phyloP scores from a whole-genome alignment of 208 protist genomes.

The Novymonas esmeraldas region DNA sequence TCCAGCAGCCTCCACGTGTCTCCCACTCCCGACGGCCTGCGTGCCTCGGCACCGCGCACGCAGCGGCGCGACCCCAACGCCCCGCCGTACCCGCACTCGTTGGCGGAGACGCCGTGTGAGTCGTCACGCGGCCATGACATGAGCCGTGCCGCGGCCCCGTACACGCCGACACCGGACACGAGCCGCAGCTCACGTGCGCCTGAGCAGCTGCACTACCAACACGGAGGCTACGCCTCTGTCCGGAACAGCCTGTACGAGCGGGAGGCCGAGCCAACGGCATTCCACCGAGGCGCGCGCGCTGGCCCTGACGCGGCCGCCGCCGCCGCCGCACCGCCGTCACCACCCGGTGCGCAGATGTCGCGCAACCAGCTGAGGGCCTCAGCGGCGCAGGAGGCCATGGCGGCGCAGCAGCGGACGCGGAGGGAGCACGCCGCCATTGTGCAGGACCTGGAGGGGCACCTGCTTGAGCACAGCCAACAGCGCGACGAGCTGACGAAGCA shows the following conservation, averaged over 20 bases:
- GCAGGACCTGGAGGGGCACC: constrained; percentile 53
- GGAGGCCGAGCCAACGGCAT: neutral
- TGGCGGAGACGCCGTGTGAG: neutral
- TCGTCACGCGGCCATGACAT: neutral
- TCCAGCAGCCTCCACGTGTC: neutral
- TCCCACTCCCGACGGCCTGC: neutral
- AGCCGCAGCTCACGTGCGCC: constrained; percentile 2
- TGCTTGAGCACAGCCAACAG: constrained; percentile 52
- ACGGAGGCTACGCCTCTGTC: constrained; percentile 3
- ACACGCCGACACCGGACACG: neutral
- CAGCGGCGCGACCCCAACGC: constrained; percentile 13
- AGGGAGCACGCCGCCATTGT: constrained; percentile 26
- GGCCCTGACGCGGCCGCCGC: neutral
- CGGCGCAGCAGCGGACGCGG: constrained; percentile 31
- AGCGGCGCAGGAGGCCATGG: constrained; percentile 23
- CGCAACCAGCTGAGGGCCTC: constrained; percentile 13
- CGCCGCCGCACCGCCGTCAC: neutral
- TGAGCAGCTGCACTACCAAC: constrained; percentile 15
- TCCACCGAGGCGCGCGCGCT: neutral
- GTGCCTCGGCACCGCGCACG: neutral
- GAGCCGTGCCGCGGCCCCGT: neutral
- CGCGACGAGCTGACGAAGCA: constrained; percentile 59
- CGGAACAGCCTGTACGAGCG: constrained; percentile 7
- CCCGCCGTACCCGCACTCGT: neutral
- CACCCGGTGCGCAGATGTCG: neutral